A percentile compares a stretch with the other conserved stretches of the same genome.
Evolutionary conservation across 257 asterid genomes (phyloP).

Genomic region (Coffea canephora): DNA sequence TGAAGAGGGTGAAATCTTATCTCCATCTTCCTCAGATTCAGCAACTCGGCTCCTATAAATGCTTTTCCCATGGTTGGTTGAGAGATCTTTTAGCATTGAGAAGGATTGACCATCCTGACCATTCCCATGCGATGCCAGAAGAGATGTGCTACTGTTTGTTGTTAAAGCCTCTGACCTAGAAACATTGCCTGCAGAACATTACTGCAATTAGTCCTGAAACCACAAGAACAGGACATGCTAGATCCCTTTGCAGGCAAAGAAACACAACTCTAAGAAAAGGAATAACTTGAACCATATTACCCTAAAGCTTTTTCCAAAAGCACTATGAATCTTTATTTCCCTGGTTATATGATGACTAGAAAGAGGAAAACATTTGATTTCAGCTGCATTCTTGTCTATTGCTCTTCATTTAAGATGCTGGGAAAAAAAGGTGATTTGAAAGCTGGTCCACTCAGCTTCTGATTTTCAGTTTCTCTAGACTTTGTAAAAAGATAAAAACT

Average conservation of each 20-base stretch:
- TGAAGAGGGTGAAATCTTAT: slow-evolving; percentile 7
- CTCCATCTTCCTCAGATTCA: slow-evolving; percentile 15
- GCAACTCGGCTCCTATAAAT: slow-evolving; percentile 1
- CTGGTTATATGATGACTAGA: not conserved
- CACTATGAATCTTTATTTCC: not conserved
- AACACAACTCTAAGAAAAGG: not conserved
- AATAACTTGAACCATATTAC: not conserved
- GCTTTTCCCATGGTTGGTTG: slow-evolving; percentile 16
- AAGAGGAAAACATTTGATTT: not conserved
- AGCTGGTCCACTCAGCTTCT: not conserved
- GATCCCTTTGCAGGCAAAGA: not conserved
- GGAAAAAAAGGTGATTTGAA: not conserved
- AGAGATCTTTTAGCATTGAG: slow-evolving; percentile 8
- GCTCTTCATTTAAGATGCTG: not conserved
- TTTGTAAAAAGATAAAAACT: not conserved
- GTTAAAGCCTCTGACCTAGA: slow-evolving; percentile 15
- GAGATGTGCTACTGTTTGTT: slow-evolving; percentile 12
- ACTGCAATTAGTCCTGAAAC: slow-evolving; percentile 15
- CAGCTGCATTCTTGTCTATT: not conserved
- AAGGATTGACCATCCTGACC: slow-evolving; percentile 29
- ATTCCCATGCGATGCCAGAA: slow-evolving; percentile 26
- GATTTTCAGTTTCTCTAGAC: no score
- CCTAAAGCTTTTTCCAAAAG: not conserved
- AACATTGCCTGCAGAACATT: slow-evolving; percentile 37
- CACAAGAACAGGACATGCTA: not conserved